Evolutionary conservation across 2,329 filamentous ascomycete genomes (phyloP).

Genomic region (Chrysoporthe puriensis): DNA sequence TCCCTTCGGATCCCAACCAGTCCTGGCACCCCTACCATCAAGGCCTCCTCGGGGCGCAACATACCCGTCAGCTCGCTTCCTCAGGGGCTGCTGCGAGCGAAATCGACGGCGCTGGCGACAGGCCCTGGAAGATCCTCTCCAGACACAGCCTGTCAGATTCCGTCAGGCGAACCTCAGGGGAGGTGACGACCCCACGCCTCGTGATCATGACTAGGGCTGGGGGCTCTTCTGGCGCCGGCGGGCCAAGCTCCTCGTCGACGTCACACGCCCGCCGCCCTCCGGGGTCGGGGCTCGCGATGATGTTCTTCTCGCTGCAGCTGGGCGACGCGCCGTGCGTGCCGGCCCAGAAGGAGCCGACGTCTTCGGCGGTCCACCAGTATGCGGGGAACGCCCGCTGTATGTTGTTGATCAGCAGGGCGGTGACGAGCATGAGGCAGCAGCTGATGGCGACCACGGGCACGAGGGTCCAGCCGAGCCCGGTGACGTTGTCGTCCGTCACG

Average conservation of each 20-base stretch:
- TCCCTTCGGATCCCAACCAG: no score
- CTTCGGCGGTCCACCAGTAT: constrained; percentile 69
- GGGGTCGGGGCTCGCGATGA: background rate
- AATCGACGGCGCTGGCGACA: constrained; percentile 4
- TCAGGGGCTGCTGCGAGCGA: background rate
- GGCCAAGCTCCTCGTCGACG: background rate
- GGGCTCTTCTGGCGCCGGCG: background rate
- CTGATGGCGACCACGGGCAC: constrained; percentile 66
- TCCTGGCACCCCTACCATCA: no score
- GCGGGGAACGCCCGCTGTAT: constrained; percentile 67
- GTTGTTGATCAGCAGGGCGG: constrained; percentile 71
- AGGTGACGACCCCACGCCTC: constrained; percentile 11
- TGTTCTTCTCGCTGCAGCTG: background rate
- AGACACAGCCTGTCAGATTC: constrained; percentile 20
- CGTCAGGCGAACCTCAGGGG: constrained; percentile 11
- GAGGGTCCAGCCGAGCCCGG: constrained; percentile 68
- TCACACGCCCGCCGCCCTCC: background rate
- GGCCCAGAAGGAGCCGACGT: constrained; percentile 36
- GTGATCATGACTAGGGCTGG: constrained; percentile 12
- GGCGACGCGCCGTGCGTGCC: background rate
- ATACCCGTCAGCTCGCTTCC: background rate
- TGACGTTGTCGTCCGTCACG: constrained; percentile 59
- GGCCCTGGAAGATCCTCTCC: constrained; percentile 15
- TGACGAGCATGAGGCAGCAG: constrained; percentile 61
- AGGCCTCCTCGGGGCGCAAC: background rate